phyloP scores from a whole-genome alignment of 2,329 filamentous ascomycete genomes.

The Cladophialophora chaetospira region DNA sequence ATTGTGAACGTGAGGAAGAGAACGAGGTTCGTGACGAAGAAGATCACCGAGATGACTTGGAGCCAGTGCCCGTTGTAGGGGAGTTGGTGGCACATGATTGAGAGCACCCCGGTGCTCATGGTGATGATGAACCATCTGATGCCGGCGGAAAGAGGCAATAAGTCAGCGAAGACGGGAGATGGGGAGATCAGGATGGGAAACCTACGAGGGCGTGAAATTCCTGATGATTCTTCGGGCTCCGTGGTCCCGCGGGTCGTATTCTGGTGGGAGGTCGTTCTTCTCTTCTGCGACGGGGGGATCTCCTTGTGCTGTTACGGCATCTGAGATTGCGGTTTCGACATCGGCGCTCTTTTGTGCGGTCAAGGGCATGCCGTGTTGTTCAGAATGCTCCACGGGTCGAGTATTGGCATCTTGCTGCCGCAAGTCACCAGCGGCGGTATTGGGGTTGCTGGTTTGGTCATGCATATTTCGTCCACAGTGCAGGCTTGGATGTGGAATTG shows the following conservation, averaged over 20 bases:
- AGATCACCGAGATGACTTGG: slow-evolving; percentile 58
- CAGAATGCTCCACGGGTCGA: background rate
- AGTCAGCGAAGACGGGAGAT: background rate
- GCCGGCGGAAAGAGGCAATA: background rate
- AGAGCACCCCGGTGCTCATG: slow-evolving; percentile 69
- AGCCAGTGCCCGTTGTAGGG: slow-evolving; percentile 62
- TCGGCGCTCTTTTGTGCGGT: background rate
- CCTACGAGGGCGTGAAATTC: slow-evolving; percentile 7
- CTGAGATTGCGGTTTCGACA: background rate
- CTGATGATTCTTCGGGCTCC: slow-evolving; percentile 3
- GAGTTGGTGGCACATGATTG: slow-evolving; percentile 62
- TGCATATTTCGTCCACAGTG: background rate
- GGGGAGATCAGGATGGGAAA: background rate
- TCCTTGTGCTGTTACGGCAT: background rate
- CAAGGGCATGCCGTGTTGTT: background rate
- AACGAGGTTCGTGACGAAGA: slow-evolving; percentile 61
- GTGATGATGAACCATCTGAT: slow-evolving; percentile 57
- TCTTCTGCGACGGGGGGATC: background rate
- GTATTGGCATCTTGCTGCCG: background rate
- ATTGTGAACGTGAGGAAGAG: slow-evolving; percentile 53
- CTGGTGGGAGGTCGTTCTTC: background rate
- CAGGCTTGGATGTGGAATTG: no score
- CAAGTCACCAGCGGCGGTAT: background rate
- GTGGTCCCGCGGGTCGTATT: background rate
- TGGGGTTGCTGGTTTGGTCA: background rate